phyloP scores from a whole-genome alignment of 2,329 filamentous ascomycete genomes.

The Grosmannia serpens region DNA sequence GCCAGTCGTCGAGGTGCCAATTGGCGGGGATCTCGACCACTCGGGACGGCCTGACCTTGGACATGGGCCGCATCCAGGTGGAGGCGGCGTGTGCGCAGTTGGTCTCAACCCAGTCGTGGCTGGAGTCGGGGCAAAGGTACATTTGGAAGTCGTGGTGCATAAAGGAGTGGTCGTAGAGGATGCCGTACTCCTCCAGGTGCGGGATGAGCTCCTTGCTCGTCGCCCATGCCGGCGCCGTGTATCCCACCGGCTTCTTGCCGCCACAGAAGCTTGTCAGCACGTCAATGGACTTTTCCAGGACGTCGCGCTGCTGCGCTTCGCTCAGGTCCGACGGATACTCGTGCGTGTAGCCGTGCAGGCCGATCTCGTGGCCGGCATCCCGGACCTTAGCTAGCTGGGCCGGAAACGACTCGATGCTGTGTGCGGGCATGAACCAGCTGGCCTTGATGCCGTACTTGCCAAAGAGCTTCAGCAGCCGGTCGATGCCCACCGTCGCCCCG shows the following conservation, averaged over 20 bases:
- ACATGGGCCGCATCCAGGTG: constrained; percentile 55
- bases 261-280: constrained; percentile 56
- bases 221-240: constrained; percentile 67
- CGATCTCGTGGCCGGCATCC: constrained; percentile 36
- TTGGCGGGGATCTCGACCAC: constrained; percentile 54
- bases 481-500: constrained; percentile 55
- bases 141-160: constrained; percentile 52
- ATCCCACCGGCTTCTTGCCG: constrained; percentile 60
- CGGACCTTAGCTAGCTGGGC: constrained; percentile 31
- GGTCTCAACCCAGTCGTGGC: constrained; percentile 56
- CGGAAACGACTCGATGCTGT: constrained; percentile 37
- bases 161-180: constrained; percentile 61
- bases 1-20: constrained; percentile 56
- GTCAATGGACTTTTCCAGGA: constrained; percentile 62
- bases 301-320: constrained; percentile 61
- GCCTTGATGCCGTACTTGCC: constrained; percentile 62
- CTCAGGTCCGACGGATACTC: constrained; percentile 41
- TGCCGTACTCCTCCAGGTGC: constrained; percentile 53
- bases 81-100: constrained; percentile 51
- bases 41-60: constrained; percentile 46
- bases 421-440: constrained; percentile 39
- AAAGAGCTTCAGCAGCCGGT: constrained; percentile 58
- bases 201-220: constrained; percentile 55
- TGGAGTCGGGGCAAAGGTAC: constrained; percentile 48
- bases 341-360: constrained; percentile 29